Percentiles rank a stretch among this genome's conserved stretches.
phyloP scores from a whole-genome alignment of 345 rosid species.

The Psidium friedrichsthalianum region DNA sequence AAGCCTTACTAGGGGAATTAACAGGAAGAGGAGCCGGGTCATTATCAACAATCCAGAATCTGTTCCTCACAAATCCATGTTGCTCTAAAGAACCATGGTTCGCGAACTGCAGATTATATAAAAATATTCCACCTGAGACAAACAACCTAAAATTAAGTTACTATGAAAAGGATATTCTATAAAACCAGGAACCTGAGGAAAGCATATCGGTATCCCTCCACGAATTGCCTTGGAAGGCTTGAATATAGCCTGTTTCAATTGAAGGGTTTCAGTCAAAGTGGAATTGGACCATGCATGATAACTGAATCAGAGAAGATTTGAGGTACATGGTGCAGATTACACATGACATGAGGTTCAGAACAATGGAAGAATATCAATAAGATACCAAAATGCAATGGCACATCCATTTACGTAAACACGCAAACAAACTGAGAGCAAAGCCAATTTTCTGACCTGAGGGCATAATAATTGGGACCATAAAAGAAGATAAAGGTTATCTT shows the following conservation, averaged over 20 bases:
- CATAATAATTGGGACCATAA: neutral
- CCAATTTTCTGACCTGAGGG: neutral
- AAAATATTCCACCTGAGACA: neutral
- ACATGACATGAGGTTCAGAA: neutral
- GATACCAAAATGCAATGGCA: neutral
- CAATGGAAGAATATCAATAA: neutral
- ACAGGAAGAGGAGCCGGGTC: slow-evolving; percentile 67
- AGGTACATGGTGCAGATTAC: neutral
- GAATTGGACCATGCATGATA: neutral
- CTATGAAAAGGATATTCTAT: neutral
- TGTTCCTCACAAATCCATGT: slow-evolving; percentile 95
- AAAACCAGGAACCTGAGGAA: slow-evolving; percentile 65
- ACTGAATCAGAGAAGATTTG: neutral
- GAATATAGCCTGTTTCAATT: slow-evolving; percentile 48
- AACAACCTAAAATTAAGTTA: slow-evolving; percentile 9
- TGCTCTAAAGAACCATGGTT: slow-evolving; percentile 54
- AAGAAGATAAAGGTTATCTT: neutral
- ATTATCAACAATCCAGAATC: slow-evolving; percentile 67
- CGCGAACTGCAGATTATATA: slow-evolving; percentile 46
- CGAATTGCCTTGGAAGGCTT: slow-evolving; percentile 83
- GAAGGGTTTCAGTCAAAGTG: neutral
- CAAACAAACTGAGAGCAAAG: neutral
- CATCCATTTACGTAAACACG: neutral
- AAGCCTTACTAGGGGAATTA: slow-evolving; percentile 32
- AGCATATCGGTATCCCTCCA: slow-evolving; percentile 95